A percentile compares a stretch with the other conserved stretches of the same genome.
These are phyloP conservation scores for Penicillium occitanis DNA, from an alignment of 2,329 filamentous ascomycete genomes.

Conservation along the genomic window DNA sequence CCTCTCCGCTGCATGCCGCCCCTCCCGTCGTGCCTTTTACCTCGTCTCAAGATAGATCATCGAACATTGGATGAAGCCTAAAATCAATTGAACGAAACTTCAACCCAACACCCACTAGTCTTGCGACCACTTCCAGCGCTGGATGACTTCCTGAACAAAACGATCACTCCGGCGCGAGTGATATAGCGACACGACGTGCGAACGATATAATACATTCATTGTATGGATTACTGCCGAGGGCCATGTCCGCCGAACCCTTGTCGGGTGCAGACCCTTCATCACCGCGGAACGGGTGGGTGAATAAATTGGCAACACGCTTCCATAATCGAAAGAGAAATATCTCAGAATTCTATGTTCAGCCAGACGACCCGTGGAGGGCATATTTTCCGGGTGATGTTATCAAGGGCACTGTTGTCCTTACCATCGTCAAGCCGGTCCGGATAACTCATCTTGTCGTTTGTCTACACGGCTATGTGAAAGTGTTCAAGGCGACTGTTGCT, in stretches of 20 bases:
- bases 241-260: constrained; percentile 44
- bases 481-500: constrained; percentile 62
- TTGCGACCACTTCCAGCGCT: background rate
- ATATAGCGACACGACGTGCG: background rate
- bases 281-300: constrained; percentile 48
- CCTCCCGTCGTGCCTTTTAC: constrained; percentile 1
- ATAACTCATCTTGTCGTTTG: constrained; percentile 65
- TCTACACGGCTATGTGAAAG: constrained; percentile 64
- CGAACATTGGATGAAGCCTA: background rate
- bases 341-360: constrained; percentile 61
- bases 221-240: constrained; percentile 37
- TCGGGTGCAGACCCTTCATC: constrained; percentile 36
- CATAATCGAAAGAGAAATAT: constrained; percentile 55
- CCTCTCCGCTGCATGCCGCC: constrained; percentile 6
- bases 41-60: background rate
- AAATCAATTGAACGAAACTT: background rate
- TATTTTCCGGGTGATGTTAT: constrained; percentile 64
- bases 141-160: constrained; percentile 9
- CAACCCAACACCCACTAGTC: background rate
- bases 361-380: constrained; percentile 62
- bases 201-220: constrained; percentile 20
- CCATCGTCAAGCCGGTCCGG: constrained; percentile 59
- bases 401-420: constrained; percentile 60
- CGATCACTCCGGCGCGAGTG: constrained; percentile 11
- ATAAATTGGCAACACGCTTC: constrained; percentile 58